Percentiles rank a stretch among this genome's conserved stretches.
These are phyloP conservation scores for Cutaneotrichosporon spelunceum DNA, from an alignment of 1,284 basidiomycete genomes.

Conservation along the genomic window DNA sequence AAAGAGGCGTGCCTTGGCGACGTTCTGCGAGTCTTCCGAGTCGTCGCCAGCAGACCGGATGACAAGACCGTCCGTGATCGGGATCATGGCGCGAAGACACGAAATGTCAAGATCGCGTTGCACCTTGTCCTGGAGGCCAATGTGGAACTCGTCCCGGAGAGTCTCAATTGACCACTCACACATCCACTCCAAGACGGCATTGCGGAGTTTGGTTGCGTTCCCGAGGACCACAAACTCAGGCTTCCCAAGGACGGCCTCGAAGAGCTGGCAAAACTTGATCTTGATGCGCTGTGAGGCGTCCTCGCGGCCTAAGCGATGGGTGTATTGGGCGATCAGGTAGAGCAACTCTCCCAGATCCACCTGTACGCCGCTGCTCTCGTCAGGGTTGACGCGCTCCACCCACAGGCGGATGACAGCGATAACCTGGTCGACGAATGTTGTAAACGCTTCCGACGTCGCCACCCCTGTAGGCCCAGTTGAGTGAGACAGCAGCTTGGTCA, in stretches of 20 bases:
- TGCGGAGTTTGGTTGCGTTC: slow-evolving; percentile 65
- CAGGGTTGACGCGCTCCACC: slow-evolving; percentile 66
- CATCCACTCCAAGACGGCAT: slow-evolving; percentile 68
- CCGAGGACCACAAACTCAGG: slow-evolving; percentile 62
- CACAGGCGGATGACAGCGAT: slow-evolving; percentile 70
- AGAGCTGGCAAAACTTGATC: slow-evolving; percentile 70
- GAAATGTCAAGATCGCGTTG: slow-evolving; percentile 65
- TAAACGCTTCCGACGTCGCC: slow-evolving; percentile 59
- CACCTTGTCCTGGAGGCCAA: slow-evolving; percentile 21
- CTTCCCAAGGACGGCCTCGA: slow-evolving; percentile 65
- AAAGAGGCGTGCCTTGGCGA: slow-evolving; percentile 71
- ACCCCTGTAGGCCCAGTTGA: slow-evolving; percentile 48
- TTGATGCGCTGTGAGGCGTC: slow-evolving; percentile 62
- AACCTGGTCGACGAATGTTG: slow-evolving; percentile 68
- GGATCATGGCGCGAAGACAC: slow-evolving; percentile 67
- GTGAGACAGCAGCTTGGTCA: slow-evolving; percentile 59
- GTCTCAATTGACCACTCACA: slow-evolving; percentile 63
- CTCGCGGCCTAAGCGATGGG: slow-evolving; percentile 61
- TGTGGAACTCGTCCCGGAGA: slow-evolving; percentile 26
- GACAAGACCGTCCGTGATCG: slow-evolving; percentile 70
- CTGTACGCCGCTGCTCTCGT: slow-evolving; percentile 59
- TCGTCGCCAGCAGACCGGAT: slow-evolving; percentile 62
- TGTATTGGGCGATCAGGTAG: slow-evolving; percentile 63
- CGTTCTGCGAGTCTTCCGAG: slow-evolving; percentile 63
- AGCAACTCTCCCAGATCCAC: slow-evolving; percentile 70